phyloP scores from a whole-genome alignment of 1,284 basidiomycete genomes.

The Tranzscheliella williamsii region DNA sequence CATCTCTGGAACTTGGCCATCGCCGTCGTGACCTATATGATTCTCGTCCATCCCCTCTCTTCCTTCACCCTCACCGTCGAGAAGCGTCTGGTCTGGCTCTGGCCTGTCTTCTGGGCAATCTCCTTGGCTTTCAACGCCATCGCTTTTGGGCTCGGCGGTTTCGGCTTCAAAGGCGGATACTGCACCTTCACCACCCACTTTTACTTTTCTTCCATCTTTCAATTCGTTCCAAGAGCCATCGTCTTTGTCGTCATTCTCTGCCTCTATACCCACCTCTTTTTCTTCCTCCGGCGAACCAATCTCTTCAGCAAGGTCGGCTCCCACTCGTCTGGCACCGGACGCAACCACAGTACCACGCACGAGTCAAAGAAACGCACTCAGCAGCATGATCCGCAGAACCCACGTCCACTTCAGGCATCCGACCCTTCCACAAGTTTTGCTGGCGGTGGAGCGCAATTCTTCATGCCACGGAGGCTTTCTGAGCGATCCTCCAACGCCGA shows the following conservation, averaged over 20 bases:
- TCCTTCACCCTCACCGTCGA: slow-evolving; percentile 42
- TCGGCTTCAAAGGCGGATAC: slow-evolving; percentile 44
- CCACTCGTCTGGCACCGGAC: slow-evolving; percentile 10
- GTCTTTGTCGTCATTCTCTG: slow-evolving; percentile 46
- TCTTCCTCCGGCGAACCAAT: slow-evolving; percentile 51
- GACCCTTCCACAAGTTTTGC: no score
- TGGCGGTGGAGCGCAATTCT: no score
- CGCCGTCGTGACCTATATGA: slow-evolving; percentile 52
- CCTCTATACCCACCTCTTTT: slow-evolving; percentile 56
- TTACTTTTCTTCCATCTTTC: slow-evolving; percentile 40
- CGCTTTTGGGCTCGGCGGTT: slow-evolving; percentile 37
- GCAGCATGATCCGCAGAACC: slow-evolving; percentile 1
- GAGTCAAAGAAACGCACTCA: slow-evolving; percentile 1
- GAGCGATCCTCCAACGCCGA: slow-evolving; percentile 15
- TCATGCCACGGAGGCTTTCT: no score
- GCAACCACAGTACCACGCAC: slow-evolving; percentile 2
- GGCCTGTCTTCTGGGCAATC: slow-evolving; percentile 48
- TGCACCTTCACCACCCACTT: slow-evolving; percentile 29
- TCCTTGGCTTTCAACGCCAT: slow-evolving; percentile 38
- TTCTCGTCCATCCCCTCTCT: slow-evolving; percentile 50
- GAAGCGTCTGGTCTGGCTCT: slow-evolving; percentile 43
- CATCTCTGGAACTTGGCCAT: slow-evolving; percentile 55
- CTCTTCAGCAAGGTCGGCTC: slow-evolving; percentile 34
- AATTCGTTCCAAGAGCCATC: slow-evolving; percentile 40
- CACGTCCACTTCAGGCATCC: no score